These are phyloP conservation scores for Mycena capillaripes DNA, from an alignment of 768 basidiomycete genomes.

Conservation along the genomic window DNA sequence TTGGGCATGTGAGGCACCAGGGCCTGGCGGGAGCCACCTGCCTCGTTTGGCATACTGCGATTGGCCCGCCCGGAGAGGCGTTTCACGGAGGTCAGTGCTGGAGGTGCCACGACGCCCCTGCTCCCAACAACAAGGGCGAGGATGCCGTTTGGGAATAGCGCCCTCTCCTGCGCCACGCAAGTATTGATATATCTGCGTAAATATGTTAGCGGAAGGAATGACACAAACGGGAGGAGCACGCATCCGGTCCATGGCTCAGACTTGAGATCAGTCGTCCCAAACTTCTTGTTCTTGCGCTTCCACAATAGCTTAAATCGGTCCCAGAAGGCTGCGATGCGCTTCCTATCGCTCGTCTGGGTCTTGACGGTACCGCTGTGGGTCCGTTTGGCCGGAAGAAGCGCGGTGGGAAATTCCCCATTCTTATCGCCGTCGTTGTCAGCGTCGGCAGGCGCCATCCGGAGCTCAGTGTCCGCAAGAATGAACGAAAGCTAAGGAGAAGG, in stretches of 20 bases:
- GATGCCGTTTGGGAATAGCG: not conserved
- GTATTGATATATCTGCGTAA: not conserved
- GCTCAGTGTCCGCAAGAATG: not conserved
- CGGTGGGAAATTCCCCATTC: not conserved
- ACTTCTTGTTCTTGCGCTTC: not conserved
- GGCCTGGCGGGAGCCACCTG: too few relatives aligned
- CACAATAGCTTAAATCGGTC: not conserved
- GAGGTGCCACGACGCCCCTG: not conserved
- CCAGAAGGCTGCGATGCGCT: slow-evolving; percentile 6
- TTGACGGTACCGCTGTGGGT: not conserved
- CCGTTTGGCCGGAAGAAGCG: not conserved
- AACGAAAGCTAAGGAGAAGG: not conserved
- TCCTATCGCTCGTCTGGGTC: not conserved
- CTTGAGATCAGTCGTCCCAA: not conserved
- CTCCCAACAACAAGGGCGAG: not conserved
- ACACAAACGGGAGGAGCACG: not conserved
- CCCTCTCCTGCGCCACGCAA: not conserved
- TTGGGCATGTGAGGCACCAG: too few relatives aligned
- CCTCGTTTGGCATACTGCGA: too few relatives aligned
- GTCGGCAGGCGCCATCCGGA: not conserved
- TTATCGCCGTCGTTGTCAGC: not conserved
- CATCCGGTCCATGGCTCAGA: not conserved
- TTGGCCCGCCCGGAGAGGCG: too few relatives aligned
- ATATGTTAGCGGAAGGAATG: not conserved
- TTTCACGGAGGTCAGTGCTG: too few relatives aligned